Conservation (phyloP, 2,329 filamentous ascomycete genomes). For the Claviceps monticola region DNA sequence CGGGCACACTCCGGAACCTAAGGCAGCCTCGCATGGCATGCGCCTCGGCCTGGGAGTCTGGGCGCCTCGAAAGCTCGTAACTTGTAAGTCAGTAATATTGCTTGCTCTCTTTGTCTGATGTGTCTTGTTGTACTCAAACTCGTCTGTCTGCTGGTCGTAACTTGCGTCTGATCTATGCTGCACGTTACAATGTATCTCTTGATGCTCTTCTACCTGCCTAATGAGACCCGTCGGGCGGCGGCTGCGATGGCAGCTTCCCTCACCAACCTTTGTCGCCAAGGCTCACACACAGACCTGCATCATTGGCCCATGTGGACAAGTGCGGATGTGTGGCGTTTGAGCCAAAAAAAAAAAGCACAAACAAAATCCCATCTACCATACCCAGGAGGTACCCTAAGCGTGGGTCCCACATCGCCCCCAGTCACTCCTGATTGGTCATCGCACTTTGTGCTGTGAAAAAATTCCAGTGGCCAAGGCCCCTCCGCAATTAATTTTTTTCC, state of each 20-base stretch:
- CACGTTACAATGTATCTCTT: too few relatives aligned
- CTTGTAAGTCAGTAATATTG: too few relatives aligned
- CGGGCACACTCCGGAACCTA: too few relatives aligned
- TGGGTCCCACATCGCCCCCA: conserved; percentile 5
- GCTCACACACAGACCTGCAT: background rate
- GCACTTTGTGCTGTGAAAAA: conserved; percentile 14
- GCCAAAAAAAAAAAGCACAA: conserved; percentile 1
- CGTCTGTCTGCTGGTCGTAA: too few relatives aligned
- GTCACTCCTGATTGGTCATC: conserved; percentile 10
- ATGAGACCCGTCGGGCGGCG: too few relatives aligned
- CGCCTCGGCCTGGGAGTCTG: too few relatives aligned
- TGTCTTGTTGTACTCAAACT: too few relatives aligned
- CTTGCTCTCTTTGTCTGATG: too few relatives aligned
- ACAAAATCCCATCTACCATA: conserved; percentile 1
- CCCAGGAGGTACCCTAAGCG: conserved; percentile 12
- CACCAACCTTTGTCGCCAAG: background rate
- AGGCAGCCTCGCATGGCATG: too few relatives aligned
- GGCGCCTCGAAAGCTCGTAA: too few relatives aligned
- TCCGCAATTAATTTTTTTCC: conserved; percentile 26
- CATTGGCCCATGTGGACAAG: background rate
- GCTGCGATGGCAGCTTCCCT: background rate
- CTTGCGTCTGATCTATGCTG: too few relatives aligned
- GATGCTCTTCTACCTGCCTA: too few relatives aligned
- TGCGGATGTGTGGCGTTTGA: background rate
- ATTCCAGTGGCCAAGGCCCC: conserved; percentile 23